Evolutionary conservation across 768 basidiomycete genomes (phyloP).

Genomic region (Cystobasidium tubakii): DNA sequence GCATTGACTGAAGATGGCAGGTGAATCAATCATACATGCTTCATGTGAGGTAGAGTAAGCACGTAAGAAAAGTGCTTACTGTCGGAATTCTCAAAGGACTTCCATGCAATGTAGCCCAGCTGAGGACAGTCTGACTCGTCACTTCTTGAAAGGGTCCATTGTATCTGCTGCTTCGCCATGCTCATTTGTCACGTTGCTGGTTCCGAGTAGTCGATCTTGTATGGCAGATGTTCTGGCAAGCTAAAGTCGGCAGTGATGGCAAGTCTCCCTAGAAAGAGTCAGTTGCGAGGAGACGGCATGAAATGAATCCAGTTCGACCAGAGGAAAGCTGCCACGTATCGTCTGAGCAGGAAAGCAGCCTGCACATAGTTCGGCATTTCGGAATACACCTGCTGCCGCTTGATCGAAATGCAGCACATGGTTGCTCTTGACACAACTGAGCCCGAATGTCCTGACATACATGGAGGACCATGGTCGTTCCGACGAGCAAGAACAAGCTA

Average conservation of each 20-base stretch:
- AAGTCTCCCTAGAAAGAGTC: too few relatives aligned
- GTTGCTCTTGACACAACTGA: background rate
- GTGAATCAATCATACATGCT: background rate
- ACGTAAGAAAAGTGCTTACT: background rate
- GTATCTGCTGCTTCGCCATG: background rate
- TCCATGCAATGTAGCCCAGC: conserved; percentile 3
- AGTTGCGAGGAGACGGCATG: too few relatives aligned
- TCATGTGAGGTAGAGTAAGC: background rate
- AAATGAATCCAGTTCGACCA: too few relatives aligned
- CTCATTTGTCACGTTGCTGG: too few relatives aligned
- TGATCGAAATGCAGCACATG: background rate
- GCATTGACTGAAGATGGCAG: background rate
- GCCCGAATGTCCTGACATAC: background rate
- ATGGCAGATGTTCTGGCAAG: background rate
- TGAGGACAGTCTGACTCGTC: conserved; percentile 1
- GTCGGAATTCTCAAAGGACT: conserved; percentile 2
- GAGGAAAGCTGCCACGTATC: too few relatives aligned
- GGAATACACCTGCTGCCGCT: background rate
- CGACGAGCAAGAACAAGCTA: background rate
- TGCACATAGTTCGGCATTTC: too few relatives aligned
- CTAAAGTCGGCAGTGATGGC: background rate
- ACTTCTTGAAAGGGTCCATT: background rate
- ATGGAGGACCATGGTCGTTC: background rate
- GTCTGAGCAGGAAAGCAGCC: too few relatives aligned
- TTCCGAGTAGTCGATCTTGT: too few relatives aligned